phyloP scores from a whole-genome alignment of 2,329 filamentous ascomycete genomes.

The Penicillium olsonii region DNA sequence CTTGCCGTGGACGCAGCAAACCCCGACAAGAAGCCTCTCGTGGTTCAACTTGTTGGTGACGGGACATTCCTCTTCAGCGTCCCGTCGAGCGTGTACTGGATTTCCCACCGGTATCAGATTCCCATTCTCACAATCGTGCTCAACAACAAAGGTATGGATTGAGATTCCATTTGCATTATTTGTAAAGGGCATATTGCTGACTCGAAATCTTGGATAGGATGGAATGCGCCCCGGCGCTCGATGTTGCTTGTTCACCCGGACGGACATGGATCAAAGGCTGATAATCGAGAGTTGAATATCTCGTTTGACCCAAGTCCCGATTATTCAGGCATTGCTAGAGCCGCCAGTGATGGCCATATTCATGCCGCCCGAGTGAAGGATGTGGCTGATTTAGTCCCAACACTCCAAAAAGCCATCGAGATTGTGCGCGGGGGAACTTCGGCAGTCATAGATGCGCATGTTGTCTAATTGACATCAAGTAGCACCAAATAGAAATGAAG shows the following conservation, averaged over 20 bases:
- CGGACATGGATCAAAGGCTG: slow-evolving; percentile 61
- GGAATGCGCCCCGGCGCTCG: slow-evolving; percentile 65
- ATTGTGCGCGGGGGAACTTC: slow-evolving; percentile 57
- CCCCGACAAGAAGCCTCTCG: slow-evolving; percentile 50
- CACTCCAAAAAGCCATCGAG: slow-evolving; percentile 60
- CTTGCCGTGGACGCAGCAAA: slow-evolving; percentile 52
- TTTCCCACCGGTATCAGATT: slow-evolving; percentile 65
- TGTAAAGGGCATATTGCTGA: neutral
- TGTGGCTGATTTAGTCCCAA: slow-evolving; percentile 55
- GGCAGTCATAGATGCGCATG: slow-evolving; percentile 64
- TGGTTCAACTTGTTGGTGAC: slow-evolving; percentile 67
- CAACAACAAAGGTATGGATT: slow-evolving; percentile 70
- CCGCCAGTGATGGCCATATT: slow-evolving; percentile 62
- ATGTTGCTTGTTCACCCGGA: slow-evolving; percentile 67
- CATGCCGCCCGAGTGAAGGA: slow-evolving; percentile 63
- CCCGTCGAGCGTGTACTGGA: slow-evolving; percentile 69
- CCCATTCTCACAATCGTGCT: slow-evolving; percentile 67
- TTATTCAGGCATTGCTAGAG: slow-evolving; percentile 68
- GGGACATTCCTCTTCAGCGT: slow-evolving; percentile 68
- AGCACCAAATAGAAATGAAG: too few species aligned
- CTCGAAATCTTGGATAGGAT: slow-evolving; percentile 31
- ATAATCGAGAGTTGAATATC: slow-evolving; percentile 67
- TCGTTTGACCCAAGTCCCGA: slow-evolving; percentile 66
- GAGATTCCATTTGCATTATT: too few species aligned
- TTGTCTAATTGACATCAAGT: slow-evolving; percentile 39